These are phyloP conservation scores for Zea luxurians DNA, from an alignment of 176 grass and related monocot species.

Conservation along the genomic window DNA sequence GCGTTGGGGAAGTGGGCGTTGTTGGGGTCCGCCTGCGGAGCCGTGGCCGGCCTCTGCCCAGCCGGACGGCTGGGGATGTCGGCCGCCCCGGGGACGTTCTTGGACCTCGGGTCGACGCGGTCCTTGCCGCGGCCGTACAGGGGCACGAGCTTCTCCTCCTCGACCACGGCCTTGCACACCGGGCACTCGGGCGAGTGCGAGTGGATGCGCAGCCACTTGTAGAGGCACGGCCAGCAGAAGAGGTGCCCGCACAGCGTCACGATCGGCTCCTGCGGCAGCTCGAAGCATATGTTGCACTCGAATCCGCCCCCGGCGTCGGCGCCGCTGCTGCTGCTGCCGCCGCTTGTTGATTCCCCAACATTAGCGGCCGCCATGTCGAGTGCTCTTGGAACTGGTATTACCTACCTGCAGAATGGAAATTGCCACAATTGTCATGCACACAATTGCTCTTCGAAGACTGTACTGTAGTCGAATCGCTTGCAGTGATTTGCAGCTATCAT, in stretches of 20 bases:
- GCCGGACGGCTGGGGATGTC: constrained; percentile 68
- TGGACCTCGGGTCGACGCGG: constrained; percentile 69
- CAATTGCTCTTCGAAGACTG: not conserved
- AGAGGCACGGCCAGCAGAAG: constrained; percentile 89
- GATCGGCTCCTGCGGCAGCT: constrained; percentile 79
- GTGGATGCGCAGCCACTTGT: constrained; percentile 80
- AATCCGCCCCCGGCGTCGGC: constrained; percentile 53
- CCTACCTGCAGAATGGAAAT: constrained; percentile 21
- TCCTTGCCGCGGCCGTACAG: constrained; percentile 81
- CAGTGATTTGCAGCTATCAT: not conserved
- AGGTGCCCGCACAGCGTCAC: constrained; percentile 87
- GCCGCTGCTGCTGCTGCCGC: constrained; percentile 33
- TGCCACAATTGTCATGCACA: not conserved
- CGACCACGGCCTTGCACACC: constrained; percentile 76
- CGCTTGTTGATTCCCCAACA: constrained; percentile 54
- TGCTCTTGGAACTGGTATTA: not conserved
- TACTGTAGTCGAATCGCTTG: not conserved
- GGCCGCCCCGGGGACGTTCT: constrained; percentile 44
- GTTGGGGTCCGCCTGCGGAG: constrained; percentile 54
- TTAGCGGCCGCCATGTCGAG: constrained; percentile 47
- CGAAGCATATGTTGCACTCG: constrained; percentile 94
- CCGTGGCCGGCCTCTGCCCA: constrained; percentile 68
- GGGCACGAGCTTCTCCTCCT: constrained; percentile 80
- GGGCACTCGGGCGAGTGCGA: constrained; percentile 80
- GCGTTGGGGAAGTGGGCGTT: constrained; percentile 54